Conservation (phyloP, 2,329 filamentous ascomycete genomes). For the Aplosporella prunicola region DNA sequence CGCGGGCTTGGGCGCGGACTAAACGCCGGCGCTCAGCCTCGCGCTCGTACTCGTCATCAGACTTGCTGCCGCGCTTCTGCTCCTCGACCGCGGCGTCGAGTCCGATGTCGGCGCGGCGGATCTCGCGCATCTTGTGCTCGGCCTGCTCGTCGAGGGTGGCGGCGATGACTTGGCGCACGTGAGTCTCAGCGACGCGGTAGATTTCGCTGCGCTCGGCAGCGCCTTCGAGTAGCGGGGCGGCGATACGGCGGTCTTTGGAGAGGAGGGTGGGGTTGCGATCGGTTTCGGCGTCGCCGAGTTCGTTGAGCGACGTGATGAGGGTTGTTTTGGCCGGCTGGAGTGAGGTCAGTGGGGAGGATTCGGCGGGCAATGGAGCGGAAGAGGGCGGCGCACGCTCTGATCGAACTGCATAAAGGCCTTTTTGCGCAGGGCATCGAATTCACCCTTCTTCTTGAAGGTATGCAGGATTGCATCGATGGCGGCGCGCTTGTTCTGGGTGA, state of each 20-base stretch:
- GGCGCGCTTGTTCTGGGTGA: slow-evolving; percentile 61
- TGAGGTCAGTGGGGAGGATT: neutral
- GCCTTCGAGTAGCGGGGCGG: slow-evolving; percentile 66
- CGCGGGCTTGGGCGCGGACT: slow-evolving; percentile 52
- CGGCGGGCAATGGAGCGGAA: neutral
- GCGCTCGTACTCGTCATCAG: slow-evolving; percentile 62
- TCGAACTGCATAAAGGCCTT: slow-evolving; percentile 68
- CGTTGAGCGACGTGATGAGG: slow-evolving; percentile 56
- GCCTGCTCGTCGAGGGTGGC: slow-evolving; percentile 50
- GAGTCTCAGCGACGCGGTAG: slow-evolving; percentile 60
- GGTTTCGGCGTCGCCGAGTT: slow-evolving; percentile 63
- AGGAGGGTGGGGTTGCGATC: slow-evolving; percentile 65
- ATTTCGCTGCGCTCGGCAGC: slow-evolving; percentile 67
- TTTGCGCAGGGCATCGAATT: slow-evolving; percentile 70
- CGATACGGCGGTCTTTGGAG: slow-evolving; percentile 63
- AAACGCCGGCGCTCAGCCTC: slow-evolving; percentile 53
- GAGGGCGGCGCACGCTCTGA: slow-evolving; percentile 46
- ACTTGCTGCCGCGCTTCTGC: slow-evolving; percentile 55
- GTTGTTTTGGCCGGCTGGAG: slow-evolving; percentile 55
- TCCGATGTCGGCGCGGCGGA: slow-evolving; percentile 59
- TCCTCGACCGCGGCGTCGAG: slow-evolving; percentile 59
- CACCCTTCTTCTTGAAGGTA: slow-evolving; percentile 77
- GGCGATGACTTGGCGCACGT: slow-evolving; percentile 60
- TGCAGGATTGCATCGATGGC: slow-evolving; percentile 69
- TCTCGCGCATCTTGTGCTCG: slow-evolving; percentile 58